Evolutionary conservation across 768 basidiomycete genomes (phyloP).

Genomic region (Trametes punicea): DNA sequence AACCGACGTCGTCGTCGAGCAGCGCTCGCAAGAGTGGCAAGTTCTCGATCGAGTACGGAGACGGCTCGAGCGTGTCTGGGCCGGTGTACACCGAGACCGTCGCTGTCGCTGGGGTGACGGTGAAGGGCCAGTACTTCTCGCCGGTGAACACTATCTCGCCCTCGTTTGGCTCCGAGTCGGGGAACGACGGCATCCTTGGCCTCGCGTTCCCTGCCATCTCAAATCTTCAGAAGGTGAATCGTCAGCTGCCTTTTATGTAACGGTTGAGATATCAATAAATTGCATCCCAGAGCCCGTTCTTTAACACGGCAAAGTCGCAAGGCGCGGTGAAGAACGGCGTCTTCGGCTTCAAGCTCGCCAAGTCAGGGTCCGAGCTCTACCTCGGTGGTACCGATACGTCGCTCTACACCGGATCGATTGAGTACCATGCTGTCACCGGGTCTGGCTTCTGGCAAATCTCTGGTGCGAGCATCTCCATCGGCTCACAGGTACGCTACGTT

Average conservation of each 20-base stretch:
- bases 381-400: constrained; percentile 49
- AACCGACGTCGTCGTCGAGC: constrained; percentile 29
- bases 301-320: constrained; percentile 42
- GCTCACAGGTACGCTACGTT: background rate
- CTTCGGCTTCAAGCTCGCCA: constrained; percentile 48
- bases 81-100: constrained; percentile 34
- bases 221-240: constrained; percentile 33
- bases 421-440: constrained; percentile 21
- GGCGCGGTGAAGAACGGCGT: constrained; percentile 32
- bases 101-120: constrained; percentile 30
- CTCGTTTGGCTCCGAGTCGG: constrained; percentile 11
- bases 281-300: constrained; percentile 23
- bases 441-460: constrained; percentile 30
- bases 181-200: constrained; percentile 27
- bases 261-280: background rate
- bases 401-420: constrained; percentile 44
- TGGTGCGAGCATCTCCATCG: constrained; percentile 20
- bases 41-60: constrained; percentile 37
- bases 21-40: constrained; percentile 17
- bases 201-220: constrained; percentile 26
- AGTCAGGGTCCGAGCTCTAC: constrained; percentile 46
- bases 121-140: constrained; percentile 20
- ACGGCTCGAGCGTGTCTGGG: constrained; percentile 35
- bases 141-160: constrained; percentile 18
- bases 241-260: background rate